A percentile compares a stretch with the other conserved stretches of the same genome.
These are phyloP conservation scores for Aspergillus ruber DNA, from an alignment of 2,329 filamentous ascomycete species.

Conservation along the genomic window DNA sequence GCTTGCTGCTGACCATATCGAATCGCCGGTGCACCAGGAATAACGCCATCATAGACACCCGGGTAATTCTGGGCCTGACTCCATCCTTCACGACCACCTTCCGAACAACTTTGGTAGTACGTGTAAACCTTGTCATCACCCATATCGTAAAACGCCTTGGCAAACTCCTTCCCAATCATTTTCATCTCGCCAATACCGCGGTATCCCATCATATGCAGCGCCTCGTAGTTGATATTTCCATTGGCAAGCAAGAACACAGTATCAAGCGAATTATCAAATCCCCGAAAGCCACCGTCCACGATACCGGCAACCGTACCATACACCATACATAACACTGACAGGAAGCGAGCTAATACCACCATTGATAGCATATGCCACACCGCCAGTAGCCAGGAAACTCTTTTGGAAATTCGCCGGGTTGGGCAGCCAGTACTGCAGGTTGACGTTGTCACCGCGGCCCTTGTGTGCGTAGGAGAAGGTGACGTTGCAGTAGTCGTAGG, in stretches of 20 bases:
- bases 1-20: slow-evolving; percentile 37
- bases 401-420: slow-evolving; percentile 39
- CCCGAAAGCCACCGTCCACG: slow-evolving; percentile 48
- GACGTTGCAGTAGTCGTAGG: slow-evolving; percentile 38
- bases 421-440: slow-evolving; percentile 26
- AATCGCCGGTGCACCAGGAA: slow-evolving; percentile 40
- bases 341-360: slow-evolving; percentile 18
- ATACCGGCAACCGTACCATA: slow-evolving; percentile 44
- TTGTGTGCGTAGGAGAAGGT: slow-evolving; percentile 41
- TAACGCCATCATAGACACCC: slow-evolving; percentile 35
- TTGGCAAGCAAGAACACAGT: slow-evolving; percentile 32
- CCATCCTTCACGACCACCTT: slow-evolving; percentile 37
- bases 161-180: slow-evolving; percentile 37
- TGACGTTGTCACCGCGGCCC: too few species aligned
- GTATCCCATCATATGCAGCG: slow-evolving; percentile 47
- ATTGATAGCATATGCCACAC: slow-evolving; percentile 43
- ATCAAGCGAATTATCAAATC: slow-evolving; percentile 38
- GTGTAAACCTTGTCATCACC: slow-evolving; percentile 14
- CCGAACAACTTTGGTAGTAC: not conserved
- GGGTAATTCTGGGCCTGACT: not conserved
- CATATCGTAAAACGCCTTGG: slow-evolving; percentile 30
- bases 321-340: slow-evolving; percentile 41
- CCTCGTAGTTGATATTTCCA: slow-evolving; percentile 45
- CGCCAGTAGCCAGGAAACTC: slow-evolving; percentile 42
- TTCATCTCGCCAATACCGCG: slow-evolving; percentile 46